Base-by-base conservation (phyloP, 306 rosid genomes). In the Lupinus albus region DNA sequence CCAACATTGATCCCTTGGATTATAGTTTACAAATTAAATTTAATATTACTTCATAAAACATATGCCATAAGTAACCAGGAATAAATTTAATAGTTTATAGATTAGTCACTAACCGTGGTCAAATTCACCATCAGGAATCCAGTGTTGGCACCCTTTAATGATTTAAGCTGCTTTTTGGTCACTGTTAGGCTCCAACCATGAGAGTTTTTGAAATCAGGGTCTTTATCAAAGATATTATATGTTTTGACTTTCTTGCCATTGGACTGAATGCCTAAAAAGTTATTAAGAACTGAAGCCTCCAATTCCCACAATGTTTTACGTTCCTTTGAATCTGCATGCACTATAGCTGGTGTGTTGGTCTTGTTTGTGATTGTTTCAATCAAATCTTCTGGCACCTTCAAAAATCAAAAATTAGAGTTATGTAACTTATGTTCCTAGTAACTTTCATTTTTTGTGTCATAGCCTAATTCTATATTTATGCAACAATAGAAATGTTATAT, bases 1-100 rank as follows among this genome's bases (percentile, higher is more conserved):
- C 98, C 96, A 92, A 59, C 85, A 89, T 87, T n/a, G 96, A 80
- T 11, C 87, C 91, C 98, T 89, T 71, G 7, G 39, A 50, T 66
- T 21, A 18, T 6, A 12, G 56, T 4, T 15, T 25, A 52, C 2
- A 39, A 69, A 50, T 14, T 13, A 11, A 62, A 56, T 8, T 73
- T 45, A 13, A 45, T 21, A 59, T 12, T 16, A 36, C 47, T 17
- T 50, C 35, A 52, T 28, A 25, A 62, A 11, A 12, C 56, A 10
- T 5, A 8, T 1, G 36, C 17, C 11, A 51, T 1, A 5, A 36
- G 7, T 17, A 42, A 36, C 14, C 12, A 59, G 11, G 12, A 12
- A 48, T 33, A 6, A 13, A 41, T 56, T 13, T 20, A 33, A 14
- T 2, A 11, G 18, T 58, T 13, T 13, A 18, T 50, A 25, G 30